phyloP scores from a whole-genome alignment of 306 rosid genomes.

The Trifolium pratense region DNA sequence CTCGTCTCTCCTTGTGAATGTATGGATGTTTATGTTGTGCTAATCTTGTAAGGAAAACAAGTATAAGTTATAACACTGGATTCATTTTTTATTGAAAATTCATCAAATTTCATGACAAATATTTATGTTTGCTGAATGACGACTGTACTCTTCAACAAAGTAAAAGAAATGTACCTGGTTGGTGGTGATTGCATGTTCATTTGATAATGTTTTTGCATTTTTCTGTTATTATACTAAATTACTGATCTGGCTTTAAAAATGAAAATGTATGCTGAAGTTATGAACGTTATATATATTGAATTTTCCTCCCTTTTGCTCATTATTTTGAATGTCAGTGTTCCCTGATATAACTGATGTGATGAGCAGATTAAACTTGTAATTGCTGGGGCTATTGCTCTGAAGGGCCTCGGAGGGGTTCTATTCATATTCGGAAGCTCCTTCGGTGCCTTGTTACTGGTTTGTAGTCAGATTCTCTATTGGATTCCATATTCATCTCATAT shows the following conservation, averaged over 20 bases:
- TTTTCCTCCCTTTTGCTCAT: constrained; percentile 21
- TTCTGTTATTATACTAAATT: neutral
- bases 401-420: constrained; percentile 61
- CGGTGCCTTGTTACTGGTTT: constrained; percentile 63
- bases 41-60: constrained; percentile 7
- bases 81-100: constrained; percentile 5
- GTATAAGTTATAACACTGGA: neutral
- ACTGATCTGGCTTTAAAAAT: neutral
- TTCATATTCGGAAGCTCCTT: constrained; percentile 57
- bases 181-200: neutral
- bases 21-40: neutral
- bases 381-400: constrained; percentile 54
- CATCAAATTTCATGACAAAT: neutral
- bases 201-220: constrained; percentile 7
- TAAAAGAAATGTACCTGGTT: too few relatives aligned
- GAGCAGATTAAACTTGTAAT: constrained; percentile 51
- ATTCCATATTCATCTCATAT: constrained; percentile 2
- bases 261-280: neutral
- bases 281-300: neutral
- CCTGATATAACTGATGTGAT: constrained; percentile 34
- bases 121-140: neutral
- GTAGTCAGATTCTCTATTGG: constrained; percentile 33
- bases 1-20: neutral
- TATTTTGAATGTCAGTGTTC: neutral
- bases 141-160: neutral